phyloP scores from a whole-genome alignment of 371 early-diverging fungal species.

The Mortierella sp. region DNA sequence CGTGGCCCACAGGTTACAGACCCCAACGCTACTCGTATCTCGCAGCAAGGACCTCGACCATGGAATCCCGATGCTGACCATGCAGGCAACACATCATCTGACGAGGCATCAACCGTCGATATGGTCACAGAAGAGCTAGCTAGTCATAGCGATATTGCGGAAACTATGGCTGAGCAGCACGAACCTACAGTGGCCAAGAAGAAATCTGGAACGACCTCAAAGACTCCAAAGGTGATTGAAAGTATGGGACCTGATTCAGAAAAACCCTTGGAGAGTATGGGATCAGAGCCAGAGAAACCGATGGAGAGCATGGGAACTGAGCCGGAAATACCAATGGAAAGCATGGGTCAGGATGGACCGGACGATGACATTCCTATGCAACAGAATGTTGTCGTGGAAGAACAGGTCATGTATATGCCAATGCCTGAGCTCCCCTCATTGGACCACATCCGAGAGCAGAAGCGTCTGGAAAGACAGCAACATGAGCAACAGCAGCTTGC shows the following conservation, averaged over 20 bases:
- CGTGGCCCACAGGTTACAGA: slow-evolving; percentile 42
- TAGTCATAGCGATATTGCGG: slow-evolving; percentile 19
- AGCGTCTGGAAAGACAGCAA: slow-evolving; percentile 25
- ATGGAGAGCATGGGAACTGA: slow-evolving; percentile 51
- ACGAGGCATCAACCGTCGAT: slow-evolving; percentile 17
- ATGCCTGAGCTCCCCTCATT: slow-evolving; percentile 48
- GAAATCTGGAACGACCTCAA: neutral
- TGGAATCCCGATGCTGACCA: slow-evolving; percentile 30
- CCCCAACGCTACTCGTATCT: slow-evolving; percentile 26
- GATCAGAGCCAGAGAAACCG: slow-evolving; percentile 39
- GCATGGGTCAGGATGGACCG: slow-evolving; percentile 49
- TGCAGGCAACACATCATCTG: slow-evolving; percentile 4
- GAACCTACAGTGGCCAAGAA: neutral
- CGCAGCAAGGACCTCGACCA: slow-evolving; percentile 50
- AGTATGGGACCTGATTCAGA: slow-evolving; percentile 37
- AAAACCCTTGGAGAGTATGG: slow-evolving; percentile 51
- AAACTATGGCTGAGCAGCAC: slow-evolving; percentile 40
- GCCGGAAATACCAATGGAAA: slow-evolving; percentile 34
- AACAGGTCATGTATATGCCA: slow-evolving; percentile 21
- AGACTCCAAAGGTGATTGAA: slow-evolving; percentile 16
- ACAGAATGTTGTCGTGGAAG: slow-evolving; percentile 7
- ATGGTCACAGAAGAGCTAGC: slow-evolving; percentile 36
- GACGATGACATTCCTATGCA: neutral
- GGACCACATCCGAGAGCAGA: slow-evolving; percentile 41
- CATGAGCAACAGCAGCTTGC: slow-evolving; percentile 21